A percentile compares a stretch with the other conserved stretches of the same genome.
phyloP scores from a whole-genome alignment of 1,284 basidiomycete species.

The Trametes pubescens region DNA sequence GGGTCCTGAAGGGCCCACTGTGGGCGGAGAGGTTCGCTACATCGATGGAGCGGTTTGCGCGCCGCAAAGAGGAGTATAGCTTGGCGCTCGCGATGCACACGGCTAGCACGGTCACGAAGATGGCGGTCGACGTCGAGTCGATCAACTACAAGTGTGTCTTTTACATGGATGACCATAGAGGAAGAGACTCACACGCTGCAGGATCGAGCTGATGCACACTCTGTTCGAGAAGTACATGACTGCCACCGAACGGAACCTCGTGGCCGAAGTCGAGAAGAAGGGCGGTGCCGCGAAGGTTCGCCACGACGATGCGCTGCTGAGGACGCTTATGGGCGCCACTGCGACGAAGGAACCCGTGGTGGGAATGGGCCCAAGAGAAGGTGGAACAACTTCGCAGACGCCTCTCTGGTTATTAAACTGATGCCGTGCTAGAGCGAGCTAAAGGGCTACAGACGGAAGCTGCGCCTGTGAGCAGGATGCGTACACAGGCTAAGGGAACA shows the following conservation, averaged over 20 bases:
- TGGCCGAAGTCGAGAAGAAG: conserved; percentile 23
- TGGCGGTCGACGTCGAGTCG: conserved; percentile 1
- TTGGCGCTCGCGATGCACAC: conserved; percentile 47
- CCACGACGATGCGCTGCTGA: conserved; percentile 30
- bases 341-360: background rate
- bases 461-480: background rate
- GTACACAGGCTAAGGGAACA: background rate
- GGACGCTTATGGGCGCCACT: conserved; percentile 22
- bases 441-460: background rate
- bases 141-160: conserved; percentile 13
- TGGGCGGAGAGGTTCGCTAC: conserved; percentile 48
- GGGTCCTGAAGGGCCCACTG: conserved; percentile 46
- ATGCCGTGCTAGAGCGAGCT: background rate
- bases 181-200: background rate
- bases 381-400: background rate
- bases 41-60: conserved; percentile 44
- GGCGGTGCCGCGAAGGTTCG: conserved; percentile 30
- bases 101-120: conserved; percentile 1
- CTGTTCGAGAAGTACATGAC: conserved; percentile 4
- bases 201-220: conserved; percentile 5
- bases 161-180: background rate
- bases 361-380: background rate
- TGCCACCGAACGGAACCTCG: background rate
- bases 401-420: background rate
- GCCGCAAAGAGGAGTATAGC: conserved; percentile 44